phyloP scores from a whole-genome alignment of 2,329 filamentous ascomycete species.

The Colletotrichum musicola region DNA sequence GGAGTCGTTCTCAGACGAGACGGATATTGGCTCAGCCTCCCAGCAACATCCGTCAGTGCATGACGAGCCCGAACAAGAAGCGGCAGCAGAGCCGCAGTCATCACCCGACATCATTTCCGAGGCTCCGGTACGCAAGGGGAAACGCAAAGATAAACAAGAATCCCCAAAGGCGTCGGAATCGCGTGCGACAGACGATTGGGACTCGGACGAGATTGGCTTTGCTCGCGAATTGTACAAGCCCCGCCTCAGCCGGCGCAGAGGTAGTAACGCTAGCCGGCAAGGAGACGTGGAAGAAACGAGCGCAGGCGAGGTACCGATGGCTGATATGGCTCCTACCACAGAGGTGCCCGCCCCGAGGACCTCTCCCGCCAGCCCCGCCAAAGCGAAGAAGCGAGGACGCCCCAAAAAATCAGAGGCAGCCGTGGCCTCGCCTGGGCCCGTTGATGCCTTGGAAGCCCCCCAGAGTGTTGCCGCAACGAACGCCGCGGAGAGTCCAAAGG shows the following conservation, averaged over 20 bases:
- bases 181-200: conserved; percentile 31
- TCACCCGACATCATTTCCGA: conserved; percentile 42
- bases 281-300: conserved; percentile 9
- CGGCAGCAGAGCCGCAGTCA: conserved; percentile 26
- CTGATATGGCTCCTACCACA: conserved; percentile 17
- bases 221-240: conserved; percentile 27
- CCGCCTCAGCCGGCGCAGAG: conserved; percentile 37
- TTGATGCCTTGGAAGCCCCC: not conserved
- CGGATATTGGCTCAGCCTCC: not conserved
- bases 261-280: conserved; percentile 31
- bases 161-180: not conserved
- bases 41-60: not conserved
- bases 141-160: not conserved
- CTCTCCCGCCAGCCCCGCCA: not conserved
- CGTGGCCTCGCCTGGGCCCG: not conserved
- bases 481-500: not conserved
- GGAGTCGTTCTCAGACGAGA: conserved; percentile 8
- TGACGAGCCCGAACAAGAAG: not conserved
- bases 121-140: conserved; percentile 33
- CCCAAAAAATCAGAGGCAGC: conserved; percentile 30
- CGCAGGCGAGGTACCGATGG: not conserved
- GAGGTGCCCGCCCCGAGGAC: not conserved
- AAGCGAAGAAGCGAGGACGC: conserved; percentile 38
- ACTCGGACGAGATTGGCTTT: conserved; percentile 32
- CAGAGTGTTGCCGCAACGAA: not conserved